A percentile compares a stretch with the other conserved stretches of the same genome.
phyloP scores from a whole-genome alignment of 139 green algal genomes.

The Parachlorella kessleri region DNA sequence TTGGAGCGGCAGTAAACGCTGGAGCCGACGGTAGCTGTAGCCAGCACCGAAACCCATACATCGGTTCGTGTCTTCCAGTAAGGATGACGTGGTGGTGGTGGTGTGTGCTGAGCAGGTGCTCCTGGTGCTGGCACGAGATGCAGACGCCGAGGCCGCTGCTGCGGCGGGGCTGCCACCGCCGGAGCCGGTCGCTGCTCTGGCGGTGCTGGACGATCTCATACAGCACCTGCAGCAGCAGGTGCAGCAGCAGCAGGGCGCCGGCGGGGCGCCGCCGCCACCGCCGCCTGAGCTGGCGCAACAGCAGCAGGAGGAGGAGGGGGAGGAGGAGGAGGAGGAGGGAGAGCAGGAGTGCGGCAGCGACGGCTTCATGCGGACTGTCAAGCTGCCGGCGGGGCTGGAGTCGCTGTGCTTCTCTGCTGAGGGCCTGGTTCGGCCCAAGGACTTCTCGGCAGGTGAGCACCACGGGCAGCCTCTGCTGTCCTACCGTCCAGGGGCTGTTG shows the following conservation, averaged over 20 bases:
- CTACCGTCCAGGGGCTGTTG: too few relatives aligned
- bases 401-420: slow-evolving; percentile 23
- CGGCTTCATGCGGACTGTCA: not conserved
- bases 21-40: too few relatives aligned
- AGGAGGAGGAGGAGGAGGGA: not conserved
- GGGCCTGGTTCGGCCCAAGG: not conserved
- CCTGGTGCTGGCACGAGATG: not conserved
- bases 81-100: too few relatives aligned
- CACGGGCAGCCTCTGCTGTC: too few relatives aligned
- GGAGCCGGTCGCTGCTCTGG: too few relatives aligned
- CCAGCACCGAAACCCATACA: too few relatives aligned
- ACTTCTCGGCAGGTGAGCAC: slow-evolving; percentile 14
- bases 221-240: not conserved
- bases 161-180: too few relatives aligned
- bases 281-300: too few relatives aligned
- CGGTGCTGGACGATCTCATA: not conserved
- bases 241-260: not conserved
- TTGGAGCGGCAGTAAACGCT: too few relatives aligned
- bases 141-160: not conserved
- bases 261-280: too few relatives aligned
- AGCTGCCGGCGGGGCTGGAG: slow-evolving; percentile 4
- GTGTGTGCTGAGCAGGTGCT: too few relatives aligned
- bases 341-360: not conserved
- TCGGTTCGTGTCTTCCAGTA: too few relatives aligned
- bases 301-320: not conserved